A percentile compares a stretch with the other conserved stretches of the same genome.
These are phyloP conservation scores for Hortaea werneckii DNA, from an alignment of 2,329 filamentous ascomycete genomes.

Conservation along the genomic window DNA sequence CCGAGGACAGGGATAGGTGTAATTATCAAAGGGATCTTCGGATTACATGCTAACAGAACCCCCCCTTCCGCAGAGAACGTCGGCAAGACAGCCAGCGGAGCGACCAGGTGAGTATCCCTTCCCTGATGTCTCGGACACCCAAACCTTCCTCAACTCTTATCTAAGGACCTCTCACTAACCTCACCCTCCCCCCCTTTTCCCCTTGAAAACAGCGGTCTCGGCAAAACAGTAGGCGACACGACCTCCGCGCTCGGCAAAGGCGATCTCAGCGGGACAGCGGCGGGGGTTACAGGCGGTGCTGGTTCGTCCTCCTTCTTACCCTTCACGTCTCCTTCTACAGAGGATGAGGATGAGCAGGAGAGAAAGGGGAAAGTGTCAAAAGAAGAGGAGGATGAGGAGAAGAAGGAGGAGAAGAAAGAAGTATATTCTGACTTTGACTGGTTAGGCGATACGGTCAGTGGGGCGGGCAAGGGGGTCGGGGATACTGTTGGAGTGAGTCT, in stretches of 20 bases:
- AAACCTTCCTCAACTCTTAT: too few relatives aligned
- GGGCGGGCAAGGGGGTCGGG: constrained; percentile 19
- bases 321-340: too few relatives aligned
- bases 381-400: too few relatives aligned
- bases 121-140: too few relatives aligned
- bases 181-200: too few relatives aligned
- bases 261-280: constrained; percentile 30
- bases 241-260: constrained; percentile 33
- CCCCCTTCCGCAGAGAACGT: constrained; percentile 1
- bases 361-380: too few relatives aligned
- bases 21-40: too few relatives aligned
- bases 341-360: too few relatives aligned
- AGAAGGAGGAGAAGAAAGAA: constrained; percentile 9
- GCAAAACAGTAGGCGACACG: constrained; percentile 27
- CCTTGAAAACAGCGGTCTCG: not conserved
- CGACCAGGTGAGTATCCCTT: not conserved
- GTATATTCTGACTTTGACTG: constrained; percentile 4
- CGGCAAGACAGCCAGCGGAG: constrained; percentile 1
- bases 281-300: constrained; percentile 25
- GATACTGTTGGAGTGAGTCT: constrained; percentile 20
- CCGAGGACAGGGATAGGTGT: too few relatives aligned
- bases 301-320: not conserved
- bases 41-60: not conserved
- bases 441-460: constrained; percentile 14
- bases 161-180: too few relatives aligned